Evolutionary conservation across 768 basidiomycete species (phyloP), one percentile per base, ranked within the genome.

Genomic region (Filobasidium wieringae): DNA sequence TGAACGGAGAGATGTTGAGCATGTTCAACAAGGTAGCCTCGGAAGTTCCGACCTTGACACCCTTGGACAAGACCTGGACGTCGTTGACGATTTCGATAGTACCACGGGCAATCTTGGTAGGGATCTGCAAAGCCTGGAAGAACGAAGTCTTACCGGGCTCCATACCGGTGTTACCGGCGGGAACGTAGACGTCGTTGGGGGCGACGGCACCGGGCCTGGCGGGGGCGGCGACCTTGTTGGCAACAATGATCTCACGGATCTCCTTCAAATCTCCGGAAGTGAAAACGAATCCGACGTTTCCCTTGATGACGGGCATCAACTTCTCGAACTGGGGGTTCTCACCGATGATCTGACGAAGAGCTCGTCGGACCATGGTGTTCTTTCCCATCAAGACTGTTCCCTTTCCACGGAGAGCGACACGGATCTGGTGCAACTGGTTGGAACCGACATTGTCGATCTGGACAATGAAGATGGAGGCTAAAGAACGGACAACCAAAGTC

Each of bases 321-420:
- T 83, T 86, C 80, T 99, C 95, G 79, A 85, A 92, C 73, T 91
- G 85, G 54, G 93, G 95, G 80, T 78, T 80, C 68, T 97, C 95
- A 65, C 81, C 61, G 72, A 96, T 83, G 77, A 96, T 83, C 70
- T 84, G 80, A 64, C 95, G 90, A 63, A 99, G 82, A 61, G 91
- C 95, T 69, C 95, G 89, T 79, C 95, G 88, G 70, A 99, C 92
- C 93, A 97, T 96, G 74, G 95, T 99, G 84, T 99, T 99, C 80
- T 99, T 99, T 74, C 95, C 95, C 95, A 99, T 99, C 69, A 99
- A 78, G 65, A 99, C 91, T 60, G 91, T 78, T 79, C 88, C 95
- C 76, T 88, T 90, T 71, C 91, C 90, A 69, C 95, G 89, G 76
- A 99, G 89, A 51, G 92, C 80, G 65, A 76, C 67, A 59, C 74